Evolutionary conservation across 495 filamentous ascomycete species (phyloP).

Genomic region (Massariosphaeria phaeospora): DNA sequence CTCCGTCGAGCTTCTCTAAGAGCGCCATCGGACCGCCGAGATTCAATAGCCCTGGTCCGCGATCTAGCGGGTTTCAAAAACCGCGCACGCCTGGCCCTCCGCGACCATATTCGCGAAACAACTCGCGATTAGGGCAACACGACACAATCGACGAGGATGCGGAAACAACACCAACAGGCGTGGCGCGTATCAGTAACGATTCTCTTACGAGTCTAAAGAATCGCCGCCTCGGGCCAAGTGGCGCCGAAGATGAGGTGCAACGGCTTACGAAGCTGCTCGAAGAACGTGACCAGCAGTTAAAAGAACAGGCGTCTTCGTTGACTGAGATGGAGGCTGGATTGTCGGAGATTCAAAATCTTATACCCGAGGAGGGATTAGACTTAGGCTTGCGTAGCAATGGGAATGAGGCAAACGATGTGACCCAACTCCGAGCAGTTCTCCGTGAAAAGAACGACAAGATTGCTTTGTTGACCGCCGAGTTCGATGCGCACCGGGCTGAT

Average conservation of each 20-base stretch:
- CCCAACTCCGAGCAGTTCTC: constrained; percentile 72
- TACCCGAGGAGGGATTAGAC: constrained; percentile 39
- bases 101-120: constrained; percentile 41
- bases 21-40: constrained; percentile 43
- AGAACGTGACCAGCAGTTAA: constrained; percentile 79
- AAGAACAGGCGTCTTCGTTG: constrained; percentile 75
- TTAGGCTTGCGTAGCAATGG: constrained; percentile 37
- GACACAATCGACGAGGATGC: constrained; percentile 38
- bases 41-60: constrained; percentile 62
- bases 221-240: constrained; percentile 50
- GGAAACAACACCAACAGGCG: constrained; percentile 55
- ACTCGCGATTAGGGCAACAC: constrained; percentile 39
- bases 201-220: constrained; percentile 42
- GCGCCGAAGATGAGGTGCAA: constrained; percentile 61
- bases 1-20: constrained; percentile 37
- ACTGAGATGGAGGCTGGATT: constrained; percentile 80
- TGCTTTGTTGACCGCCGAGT: constrained; percentile 82
- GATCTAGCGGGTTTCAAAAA: constrained; percentile 54
- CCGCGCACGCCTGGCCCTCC: constrained; percentile 30
- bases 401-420: constrained; percentile 71
- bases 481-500: constrained; percentile 90
- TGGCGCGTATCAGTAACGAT: constrained; percentile 49
- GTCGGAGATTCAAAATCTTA: constrained; percentile 65
- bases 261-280: constrained; percentile 63
- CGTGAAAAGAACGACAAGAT: constrained; percentile 98